Percentiles rank a stretch among this genome's conserved stretches.
Conservation (phyloP, 345 rosid species). For the Pugionium dolabratum region DNA sequence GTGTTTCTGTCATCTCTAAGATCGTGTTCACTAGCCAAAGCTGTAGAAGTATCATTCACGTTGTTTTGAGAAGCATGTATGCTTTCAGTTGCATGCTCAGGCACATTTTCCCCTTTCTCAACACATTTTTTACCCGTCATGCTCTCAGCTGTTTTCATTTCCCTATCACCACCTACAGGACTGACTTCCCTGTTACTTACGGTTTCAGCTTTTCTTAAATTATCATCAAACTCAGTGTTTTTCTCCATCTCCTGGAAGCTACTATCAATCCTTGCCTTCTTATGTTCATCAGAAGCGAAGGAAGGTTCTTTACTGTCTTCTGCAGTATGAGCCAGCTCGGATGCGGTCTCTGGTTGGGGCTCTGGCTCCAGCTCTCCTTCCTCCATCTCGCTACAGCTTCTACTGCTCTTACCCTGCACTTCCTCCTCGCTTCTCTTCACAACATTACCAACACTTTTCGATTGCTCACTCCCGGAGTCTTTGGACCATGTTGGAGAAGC, state of each 20-base stretch:
- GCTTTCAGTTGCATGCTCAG: conserved; percentile 41
- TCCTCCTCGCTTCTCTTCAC: conserved; percentile 48
- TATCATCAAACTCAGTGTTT: conserved; percentile 17
- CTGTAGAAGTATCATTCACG: conserved; percentile 28
- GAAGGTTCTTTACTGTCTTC: conserved; percentile 21
- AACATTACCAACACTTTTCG: conserved; percentile 55
- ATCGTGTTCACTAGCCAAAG: conserved; percentile 30
- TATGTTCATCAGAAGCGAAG: conserved; percentile 30
- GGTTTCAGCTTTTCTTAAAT: conserved; percentile 20
- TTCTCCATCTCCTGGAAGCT: conserved; percentile 15
- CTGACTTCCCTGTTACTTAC: conserved; percentile 33
- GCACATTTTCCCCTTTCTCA: conserved; percentile 36
- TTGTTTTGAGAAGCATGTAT: conserved; percentile 38
- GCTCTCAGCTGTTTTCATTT: conserved; percentile 35
- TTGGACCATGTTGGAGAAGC: conserved; percentile 80
- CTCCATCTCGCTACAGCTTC: conserved; percentile 87
- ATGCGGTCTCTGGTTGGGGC: conserved; percentile 26
- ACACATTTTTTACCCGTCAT: conserved; percentile 34
- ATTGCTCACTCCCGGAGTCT: conserved; percentile 82
- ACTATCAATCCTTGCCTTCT: conserved; percentile 7
- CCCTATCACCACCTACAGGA: conserved; percentile 25
- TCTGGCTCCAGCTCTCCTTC: conserved; percentile 98
- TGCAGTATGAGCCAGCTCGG: conserved; percentile 23
- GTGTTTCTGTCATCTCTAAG: conserved; percentile 4
- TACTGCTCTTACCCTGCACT: conserved; percentile 46